These are phyloP conservation scores for Phaffomyces antillensis DNA, from an alignment of 805 yeast species.

Conservation along the genomic window DNA sequence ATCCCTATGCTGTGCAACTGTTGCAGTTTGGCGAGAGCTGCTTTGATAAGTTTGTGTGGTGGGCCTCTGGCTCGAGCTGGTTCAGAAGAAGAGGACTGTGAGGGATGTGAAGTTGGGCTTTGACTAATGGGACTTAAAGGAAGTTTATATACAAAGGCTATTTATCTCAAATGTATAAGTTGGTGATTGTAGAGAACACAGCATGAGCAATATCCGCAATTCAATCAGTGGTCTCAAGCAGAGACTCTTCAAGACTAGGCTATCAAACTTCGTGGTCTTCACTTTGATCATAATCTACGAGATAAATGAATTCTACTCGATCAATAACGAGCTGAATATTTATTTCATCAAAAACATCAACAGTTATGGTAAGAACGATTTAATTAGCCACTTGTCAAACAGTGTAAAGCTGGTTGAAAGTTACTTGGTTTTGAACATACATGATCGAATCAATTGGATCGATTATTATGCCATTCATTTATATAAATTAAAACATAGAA, in stretches of 20 bases:
- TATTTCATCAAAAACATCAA: no score
- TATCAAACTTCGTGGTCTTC: no score
- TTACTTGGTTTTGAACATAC: background rate
- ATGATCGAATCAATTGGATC: conserved; percentile 1
- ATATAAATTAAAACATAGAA: background rate
- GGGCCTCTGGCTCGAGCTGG: conserved; percentile 5
- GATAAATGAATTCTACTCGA: no score
- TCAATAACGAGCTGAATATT: no score
- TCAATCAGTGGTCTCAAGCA: background rate
- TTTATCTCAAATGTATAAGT: no score
- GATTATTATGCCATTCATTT: conserved; percentile 1
- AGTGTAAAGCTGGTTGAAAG: background rate
- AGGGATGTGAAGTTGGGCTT: background rate
- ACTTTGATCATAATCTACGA: no score
- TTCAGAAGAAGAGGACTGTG: conserved; percentile 3
- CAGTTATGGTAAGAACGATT: background rate
- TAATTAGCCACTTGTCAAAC: background rate
- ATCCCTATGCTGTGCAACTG: conserved; percentile 1
- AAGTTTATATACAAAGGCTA: no score
- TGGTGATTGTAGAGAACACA: no score
- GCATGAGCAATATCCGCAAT: background rate
- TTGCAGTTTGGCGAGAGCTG: conserved; percentile 3
- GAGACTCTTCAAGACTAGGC: no score
- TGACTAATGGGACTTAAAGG: conserved; percentile 4
- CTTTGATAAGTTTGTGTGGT: conserved; percentile 6